Evolutionary conservation across 2,329 filamentous ascomycete species (phyloP), one percentile per base, ranked within the genome.

Genomic region (Phialophora expanda): DNA sequence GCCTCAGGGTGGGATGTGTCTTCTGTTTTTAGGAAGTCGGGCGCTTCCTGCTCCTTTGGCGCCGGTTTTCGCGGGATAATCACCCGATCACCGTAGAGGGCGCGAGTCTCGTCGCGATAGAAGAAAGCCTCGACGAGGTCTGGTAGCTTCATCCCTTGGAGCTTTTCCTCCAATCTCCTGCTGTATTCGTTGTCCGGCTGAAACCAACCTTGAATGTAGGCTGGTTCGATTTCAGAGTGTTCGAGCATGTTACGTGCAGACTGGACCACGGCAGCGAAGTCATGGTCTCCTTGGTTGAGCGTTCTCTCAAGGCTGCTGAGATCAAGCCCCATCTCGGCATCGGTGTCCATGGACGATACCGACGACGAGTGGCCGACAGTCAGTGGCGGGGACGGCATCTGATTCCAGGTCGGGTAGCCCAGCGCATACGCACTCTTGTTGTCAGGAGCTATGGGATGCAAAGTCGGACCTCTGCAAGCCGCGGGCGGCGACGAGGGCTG

Each of bases 151-250:
- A 55, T 20, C 6, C 56, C 61, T 2, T 12, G 7, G 38, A 69
- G 61, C 12, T 56, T 51, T 11, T 20, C 46, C 50, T 69, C 66
- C 5, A 69, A 46, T 14, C 61, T 57, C 14, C 17, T 41, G 38
- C 57, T 53, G 55, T 61, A 66, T n/a, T 53, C 44, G 58, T 69
- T 69, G 24, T 44, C n/a, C 11, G 66, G 66, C 14, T 56, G 57
- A 28, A 66, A 69, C 66, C 66, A 69, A 17, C 66, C 66, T 32
- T 69, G 64, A 1, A 28, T 12, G 55, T 66, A 64, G 3, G 66
- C 61, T 9, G 64, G 64, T 38, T n/a, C 50, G 7, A 69, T 38
- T 11, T 50, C 26, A 12, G 61, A 48, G 32, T 28, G 55, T n/a
- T 62, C 34, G 12, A 69, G 54, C 14, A 64, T 22, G 17, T 59